Conservation (phyloP, 192 early-diverging fungal genomes). For the Diversispora eburnea region DNA sequence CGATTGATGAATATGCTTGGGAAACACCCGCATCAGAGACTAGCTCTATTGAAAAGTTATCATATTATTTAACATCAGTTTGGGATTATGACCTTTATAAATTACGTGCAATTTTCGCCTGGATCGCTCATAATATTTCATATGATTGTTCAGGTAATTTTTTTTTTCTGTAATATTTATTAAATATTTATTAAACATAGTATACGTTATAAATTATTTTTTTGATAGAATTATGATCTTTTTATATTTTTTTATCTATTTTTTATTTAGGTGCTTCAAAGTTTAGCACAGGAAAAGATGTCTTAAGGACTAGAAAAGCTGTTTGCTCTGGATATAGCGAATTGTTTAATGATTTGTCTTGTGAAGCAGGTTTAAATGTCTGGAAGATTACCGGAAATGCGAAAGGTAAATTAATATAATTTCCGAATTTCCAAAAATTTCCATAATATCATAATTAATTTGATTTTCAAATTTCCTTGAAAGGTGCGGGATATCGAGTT, state of each 20-base stretch:
- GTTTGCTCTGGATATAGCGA: slow-evolving; percentile 59
- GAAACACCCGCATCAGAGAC: slow-evolving; percentile 34
- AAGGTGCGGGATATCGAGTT: slow-evolving; percentile 22
- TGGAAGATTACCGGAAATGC: slow-evolving; percentile 49
- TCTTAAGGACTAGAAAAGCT: slow-evolving; percentile 40
- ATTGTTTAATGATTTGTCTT: slow-evolving; percentile 50
- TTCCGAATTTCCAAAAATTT: neutral
- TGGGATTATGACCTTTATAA: slow-evolving; percentile 40
- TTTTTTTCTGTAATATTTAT: neutral
- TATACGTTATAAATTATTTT: neutral
- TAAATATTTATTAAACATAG: neutral
- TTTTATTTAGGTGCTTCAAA: slow-evolving; percentile 32
- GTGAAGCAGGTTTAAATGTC: slow-evolving; percentile 41
- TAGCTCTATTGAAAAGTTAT: slow-evolving; percentile 31
- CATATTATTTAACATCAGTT: slow-evolving; percentile 45
- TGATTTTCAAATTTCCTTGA: neutral
- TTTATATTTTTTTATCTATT: neutral
- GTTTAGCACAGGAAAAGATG: slow-evolving; percentile 36
- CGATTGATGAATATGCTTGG: slow-evolving; percentile 42
- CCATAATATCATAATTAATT: neutral
- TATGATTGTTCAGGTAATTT: slow-evolving; percentile 41
- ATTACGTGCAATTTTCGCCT: slow-evolving; percentile 52
- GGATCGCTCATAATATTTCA: slow-evolving; percentile 54
- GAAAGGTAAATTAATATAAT: slow-evolving; percentile 37
- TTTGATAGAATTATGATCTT: neutral